Percentiles rank a stretch among this genome's conserved stretches.
Conservation (phyloP, 1,284 basidiomycete species). For the Leccinum pallidistipes region DNA sequence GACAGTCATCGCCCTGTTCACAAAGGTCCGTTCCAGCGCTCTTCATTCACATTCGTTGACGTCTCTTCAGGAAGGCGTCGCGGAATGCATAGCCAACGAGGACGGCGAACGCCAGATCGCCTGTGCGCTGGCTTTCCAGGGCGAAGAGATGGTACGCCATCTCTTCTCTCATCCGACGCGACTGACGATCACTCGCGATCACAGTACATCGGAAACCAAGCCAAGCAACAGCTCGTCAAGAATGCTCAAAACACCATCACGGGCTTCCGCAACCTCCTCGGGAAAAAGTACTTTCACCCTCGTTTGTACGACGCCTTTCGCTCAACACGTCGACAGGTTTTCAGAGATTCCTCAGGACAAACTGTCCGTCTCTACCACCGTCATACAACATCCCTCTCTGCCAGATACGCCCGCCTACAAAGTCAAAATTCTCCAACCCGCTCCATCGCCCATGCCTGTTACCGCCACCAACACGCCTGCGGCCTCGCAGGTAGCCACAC, state of each 20-base stretch:
- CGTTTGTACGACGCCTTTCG: neutral
- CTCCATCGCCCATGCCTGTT: constrained; percentile 57
- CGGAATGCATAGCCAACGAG: constrained; percentile 97
- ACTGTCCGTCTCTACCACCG: constrained; percentile 55
- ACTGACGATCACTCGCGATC: constrained; percentile 14
- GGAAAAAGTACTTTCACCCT: constrained; percentile 69
- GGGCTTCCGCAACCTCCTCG: constrained; percentile 91
- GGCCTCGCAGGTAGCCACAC: constrained; percentile 70
- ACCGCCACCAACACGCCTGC: constrained; percentile 62
- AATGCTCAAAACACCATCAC: constrained; percentile 94
- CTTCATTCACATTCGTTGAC: neutral
- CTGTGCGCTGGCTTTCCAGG: constrained; percentile 90
- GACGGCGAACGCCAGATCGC: constrained; percentile 98
- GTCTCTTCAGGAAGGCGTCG: constrained; percentile 70
- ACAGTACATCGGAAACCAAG: constrained; percentile 96
- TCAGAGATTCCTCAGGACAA: constrained; percentile 67
- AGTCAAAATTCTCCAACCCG: constrained; percentile 78
- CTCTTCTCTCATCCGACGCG: neutral
- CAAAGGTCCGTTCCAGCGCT: constrained; percentile 61
- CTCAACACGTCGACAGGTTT: constrained; percentile 49
- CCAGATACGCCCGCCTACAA: constrained; percentile 83
- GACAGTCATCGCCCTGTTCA: constrained; percentile 94
- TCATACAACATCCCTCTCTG: constrained; percentile 75
- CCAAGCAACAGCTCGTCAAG: constrained; percentile 93
- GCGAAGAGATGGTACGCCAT: constrained; percentile 78